A percentile compares a stretch with the other conserved stretches of the same genome.
These are phyloP conservation scores for Populus davidiana DNA, from an alignment of 345 rosid genomes.

Conservation along the genomic window DNA sequence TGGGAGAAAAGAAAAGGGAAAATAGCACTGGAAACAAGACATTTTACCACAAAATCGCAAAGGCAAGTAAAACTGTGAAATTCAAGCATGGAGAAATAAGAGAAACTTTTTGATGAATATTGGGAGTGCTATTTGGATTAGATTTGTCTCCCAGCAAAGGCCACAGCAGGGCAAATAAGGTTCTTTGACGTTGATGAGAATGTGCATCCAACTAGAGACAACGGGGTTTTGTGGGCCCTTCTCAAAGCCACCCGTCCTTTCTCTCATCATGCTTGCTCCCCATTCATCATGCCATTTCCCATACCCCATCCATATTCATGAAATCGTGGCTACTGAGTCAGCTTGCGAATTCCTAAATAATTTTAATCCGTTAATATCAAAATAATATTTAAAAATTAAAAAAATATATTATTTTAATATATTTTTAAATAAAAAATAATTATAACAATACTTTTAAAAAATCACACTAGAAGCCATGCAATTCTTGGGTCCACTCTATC, in stretches of 20 bases:
- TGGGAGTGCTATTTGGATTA: background rate
- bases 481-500: conserved; percentile 20
- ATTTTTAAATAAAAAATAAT: too few species aligned
- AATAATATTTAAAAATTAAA: too few species aligned
- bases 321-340: conserved; percentile 33
- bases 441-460: too few species aligned
- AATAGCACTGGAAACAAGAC: too few species aligned
- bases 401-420: too few species aligned
- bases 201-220: conserved; percentile 15
- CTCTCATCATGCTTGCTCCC: conserved; percentile 11
- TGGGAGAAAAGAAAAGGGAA: too few species aligned
- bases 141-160: conserved; percentile 12
- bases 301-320: conserved; percentile 20
- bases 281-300: conserved; percentile 19
- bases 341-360: background rate
- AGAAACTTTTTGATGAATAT: background rate
- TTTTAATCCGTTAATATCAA: too few species aligned
- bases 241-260: conserved; percentile 13
- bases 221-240: conserved; percentile 18
- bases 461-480: background rate
- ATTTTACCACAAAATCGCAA: background rate
- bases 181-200: conserved; percentile 23
- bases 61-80: background rate
- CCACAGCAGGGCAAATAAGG: background rate
- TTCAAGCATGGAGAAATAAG: too few species aligned